Evolutionary conservation across 768 basidiomycete species (phyloP).

Genomic region (Tubosaeta sp.): DNA sequence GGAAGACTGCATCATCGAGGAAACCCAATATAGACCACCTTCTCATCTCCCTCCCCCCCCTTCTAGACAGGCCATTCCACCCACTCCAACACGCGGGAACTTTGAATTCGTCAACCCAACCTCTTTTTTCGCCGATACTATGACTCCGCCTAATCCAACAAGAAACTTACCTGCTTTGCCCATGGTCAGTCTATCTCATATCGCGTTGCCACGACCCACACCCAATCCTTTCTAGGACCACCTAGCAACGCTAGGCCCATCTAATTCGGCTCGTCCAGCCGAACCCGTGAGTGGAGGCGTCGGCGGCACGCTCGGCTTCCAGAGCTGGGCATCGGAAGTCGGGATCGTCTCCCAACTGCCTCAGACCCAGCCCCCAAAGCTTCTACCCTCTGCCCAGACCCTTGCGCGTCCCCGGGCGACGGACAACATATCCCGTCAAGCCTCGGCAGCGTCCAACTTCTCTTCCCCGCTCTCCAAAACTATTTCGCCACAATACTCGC

Average conservation of each 20-base stretch:
- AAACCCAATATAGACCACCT: slow-evolving; percentile 10
- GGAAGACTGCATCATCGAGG: slow-evolving; percentile 17
- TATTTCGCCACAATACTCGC: slow-evolving; percentile 26
- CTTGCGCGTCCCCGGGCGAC: slow-evolving; percentile 25
- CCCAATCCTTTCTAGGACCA: slow-evolving; percentile 19
- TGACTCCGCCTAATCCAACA: slow-evolving; percentile 17
- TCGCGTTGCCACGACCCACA: slow-evolving; percentile 5
- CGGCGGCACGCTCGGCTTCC: slow-evolving; percentile 21
- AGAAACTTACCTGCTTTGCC: slow-evolving; percentile 30
- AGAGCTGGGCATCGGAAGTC: slow-evolving; percentile 31
- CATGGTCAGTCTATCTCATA: slow-evolving; percentile 20
- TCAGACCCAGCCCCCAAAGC: slow-evolving; percentile 1
- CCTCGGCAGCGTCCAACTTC: slow-evolving; percentile 22
- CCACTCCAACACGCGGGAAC: slow-evolving; percentile 16
- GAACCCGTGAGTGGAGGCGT: slow-evolving; percentile 13
- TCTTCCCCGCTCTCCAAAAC: slow-evolving; percentile 20
- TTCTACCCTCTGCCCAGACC: slow-evolving; percentile 2
- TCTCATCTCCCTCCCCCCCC: slow-evolving; percentile 1
- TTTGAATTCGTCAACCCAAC: slow-evolving; percentile 30
- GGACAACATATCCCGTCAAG: slow-evolving; percentile 28
- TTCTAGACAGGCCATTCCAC: slow-evolving; percentile 15
- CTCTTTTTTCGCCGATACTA: slow-evolving; percentile 20
- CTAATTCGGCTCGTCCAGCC: slow-evolving; percentile 19
- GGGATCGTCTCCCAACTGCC: slow-evolving; percentile 20
- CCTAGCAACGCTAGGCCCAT: slow-evolving; percentile 25